A percentile compares a stretch with the other conserved stretches of the same genome.
phyloP scores from a whole-genome alignment of 129 eudicot genomes.

The Solidago caesia region DNA sequence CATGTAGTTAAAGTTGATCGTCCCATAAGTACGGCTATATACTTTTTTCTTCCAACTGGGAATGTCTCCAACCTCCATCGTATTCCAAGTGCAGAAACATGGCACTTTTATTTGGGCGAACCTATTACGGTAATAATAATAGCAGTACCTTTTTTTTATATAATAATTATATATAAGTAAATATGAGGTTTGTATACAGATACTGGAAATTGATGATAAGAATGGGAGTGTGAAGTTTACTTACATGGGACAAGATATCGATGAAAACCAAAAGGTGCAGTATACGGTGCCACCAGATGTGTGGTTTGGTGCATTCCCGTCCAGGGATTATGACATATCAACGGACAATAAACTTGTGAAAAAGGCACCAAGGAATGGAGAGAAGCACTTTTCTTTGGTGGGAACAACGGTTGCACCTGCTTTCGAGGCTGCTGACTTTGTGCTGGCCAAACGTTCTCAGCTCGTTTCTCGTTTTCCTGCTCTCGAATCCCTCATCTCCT shows the following conservation, averaged over 20 bases:
- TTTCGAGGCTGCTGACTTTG: constrained; percentile 77
- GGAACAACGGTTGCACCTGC: constrained; percentile 97
- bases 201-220: constrained; percentile 61
- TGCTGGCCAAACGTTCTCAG: constrained; percentile 62
- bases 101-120: constrained; percentile 90
- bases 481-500: constrained; percentile 48
- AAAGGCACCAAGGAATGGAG: constrained; percentile 47
- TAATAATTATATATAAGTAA: not conserved
- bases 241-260: constrained; percentile 55
- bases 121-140: constrained; percentile 57
- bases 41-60: constrained; percentile 77
- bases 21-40: constrained; percentile 73
- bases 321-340: constrained; percentile 47
- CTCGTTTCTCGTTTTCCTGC: constrained; percentile 57
- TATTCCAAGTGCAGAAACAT: constrained; percentile 78
- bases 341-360: constrained; percentile 32
- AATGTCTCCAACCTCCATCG: constrained; percentile 77
- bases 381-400: constrained; percentile 69
- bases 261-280: constrained; percentile 48
- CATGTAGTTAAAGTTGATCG: constrained; percentile 70
- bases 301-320: constrained; percentile 90
- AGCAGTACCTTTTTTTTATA: not conserved
- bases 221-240: constrained; percentile 67
- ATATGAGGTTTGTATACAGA: constrained; percentile 32
- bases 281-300: constrained; percentile 80